Base-by-base conservation (phyloP, 345 rosid species). In the Hibiscus trionum region DNA sequence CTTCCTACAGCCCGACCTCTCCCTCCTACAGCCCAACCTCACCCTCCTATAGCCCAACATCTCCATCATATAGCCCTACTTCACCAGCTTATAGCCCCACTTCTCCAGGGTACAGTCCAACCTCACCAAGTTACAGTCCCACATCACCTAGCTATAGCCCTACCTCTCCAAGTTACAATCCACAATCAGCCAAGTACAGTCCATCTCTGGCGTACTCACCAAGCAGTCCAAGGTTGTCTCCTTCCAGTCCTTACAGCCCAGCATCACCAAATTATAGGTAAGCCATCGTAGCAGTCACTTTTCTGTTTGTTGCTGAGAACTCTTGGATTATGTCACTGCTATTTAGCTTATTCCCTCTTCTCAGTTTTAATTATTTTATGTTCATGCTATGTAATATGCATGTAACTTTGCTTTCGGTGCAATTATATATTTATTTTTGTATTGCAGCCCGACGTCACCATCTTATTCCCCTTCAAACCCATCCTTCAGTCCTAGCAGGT, bases 401-500 rank as follows among this genome's bases (percentile, higher is more conserved):
- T 66, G 57, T 49, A 26, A 46, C 44, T 42, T 50, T 59, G 37
- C 37, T 63, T 37, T 8, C n/a, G 47, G 14, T 62, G 14, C 47
- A 16, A n/a, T 62, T 62, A 26, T 16, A 50, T 50, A 26, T 35
- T 62, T 37, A n/a, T n/a, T 50, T 53, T 50, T 47, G 56, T 71
- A 19, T 71, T 76, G 80, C 88, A 95, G 97, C 76, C 56, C 56
- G 7, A 50, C 56, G 1, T 49, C 97, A 0, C 97, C 97, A 35
- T 83, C 97, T 6, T 92, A 92, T 76, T 95, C 97, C 4, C 93
- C 97, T 76, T 88, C 99, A 33, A 90, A 93, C 76, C 96, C 99
- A 46, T 77, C 97, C 56, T 90, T 88, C 84, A 89, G 97, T 80
- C 99, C 99, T 29, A 89, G 92, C 97, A 92, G 98, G 98, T 92